A percentile compares a stretch with the other conserved stretches of the same genome.
Evolutionary conservation across 208 protist genomes (phyloP).

Genomic region (Leishmania amazonensis): DNA sequence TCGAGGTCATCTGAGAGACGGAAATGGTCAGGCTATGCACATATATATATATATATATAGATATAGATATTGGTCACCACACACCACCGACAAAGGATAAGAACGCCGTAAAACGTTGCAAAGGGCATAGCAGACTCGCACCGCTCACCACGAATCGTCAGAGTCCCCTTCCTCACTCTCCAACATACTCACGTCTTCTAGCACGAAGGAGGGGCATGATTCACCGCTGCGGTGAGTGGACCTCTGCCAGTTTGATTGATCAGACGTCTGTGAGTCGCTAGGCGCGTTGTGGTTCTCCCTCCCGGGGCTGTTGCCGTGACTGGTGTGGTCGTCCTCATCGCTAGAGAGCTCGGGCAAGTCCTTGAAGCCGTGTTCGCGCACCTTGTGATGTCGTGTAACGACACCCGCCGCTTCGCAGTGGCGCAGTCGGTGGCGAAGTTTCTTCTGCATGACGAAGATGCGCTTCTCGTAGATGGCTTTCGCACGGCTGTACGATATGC

Average conservation of each 20-base stretch:
- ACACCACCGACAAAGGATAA: not conserved
- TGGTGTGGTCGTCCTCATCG: not conserved
- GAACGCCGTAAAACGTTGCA: not conserved
- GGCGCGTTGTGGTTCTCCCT: not conserved
- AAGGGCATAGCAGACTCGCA: not conserved
- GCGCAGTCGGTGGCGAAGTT: constrained; percentile 8
- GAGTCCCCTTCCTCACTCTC: not conserved
- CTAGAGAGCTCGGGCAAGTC: not conserved
- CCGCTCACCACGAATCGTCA: not conserved
- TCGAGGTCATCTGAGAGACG: not conserved
- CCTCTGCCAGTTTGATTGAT: not conserved
- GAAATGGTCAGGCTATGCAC: not conserved
- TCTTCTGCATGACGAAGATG: not conserved
- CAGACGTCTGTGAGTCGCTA: not conserved
- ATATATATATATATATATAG: too few species aligned
- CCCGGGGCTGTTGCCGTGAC: not conserved
- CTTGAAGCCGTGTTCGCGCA: not conserved
- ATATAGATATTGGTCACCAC: too few species aligned
- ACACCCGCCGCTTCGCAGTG: constrained; percentile 2
- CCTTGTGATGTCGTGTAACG: not conserved
- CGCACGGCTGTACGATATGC: not conserved
- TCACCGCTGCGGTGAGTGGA: not conserved
- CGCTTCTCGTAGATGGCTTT: constrained; percentile 10
- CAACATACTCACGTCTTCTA: not conserved
- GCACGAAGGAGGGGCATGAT: not conserved